These are phyloP conservation scores for Thalassiosira gravida DNA, from an alignment of 352 stramenopile genomes.

Conservation along the genomic window DNA sequence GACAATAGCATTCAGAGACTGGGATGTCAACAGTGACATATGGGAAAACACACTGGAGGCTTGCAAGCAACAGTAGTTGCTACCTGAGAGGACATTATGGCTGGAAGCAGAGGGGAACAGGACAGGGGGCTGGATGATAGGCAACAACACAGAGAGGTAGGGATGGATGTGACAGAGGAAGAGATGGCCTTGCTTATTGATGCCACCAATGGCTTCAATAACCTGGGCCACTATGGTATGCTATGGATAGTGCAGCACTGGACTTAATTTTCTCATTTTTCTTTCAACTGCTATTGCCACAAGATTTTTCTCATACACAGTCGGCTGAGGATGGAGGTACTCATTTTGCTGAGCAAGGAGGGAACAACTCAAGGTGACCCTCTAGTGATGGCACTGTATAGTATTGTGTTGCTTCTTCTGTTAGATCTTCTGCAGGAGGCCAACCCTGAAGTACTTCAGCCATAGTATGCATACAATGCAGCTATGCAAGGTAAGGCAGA, in stretches of 20 bases:
- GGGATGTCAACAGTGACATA: no score
- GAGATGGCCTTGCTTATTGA: slow-evolving; percentile 39
- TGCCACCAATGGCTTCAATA: slow-evolving; percentile 50
- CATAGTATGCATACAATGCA: slow-evolving; percentile 48
- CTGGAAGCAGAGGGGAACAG: no score
- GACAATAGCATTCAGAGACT: no score
- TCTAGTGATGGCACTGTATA: slow-evolving; percentile 29
- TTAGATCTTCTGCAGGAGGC: slow-evolving; percentile 4
- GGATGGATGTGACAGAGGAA: no score
- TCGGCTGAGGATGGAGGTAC: background rate
- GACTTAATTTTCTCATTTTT: background rate
- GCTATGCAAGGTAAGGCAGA: background rate
- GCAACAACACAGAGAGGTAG: no score
- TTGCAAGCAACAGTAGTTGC: no score
- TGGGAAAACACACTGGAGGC: no score
- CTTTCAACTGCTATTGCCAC: slow-evolving; percentile 5
- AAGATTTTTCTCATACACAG: background rate
- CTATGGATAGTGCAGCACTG: slow-evolving; percentile 26
- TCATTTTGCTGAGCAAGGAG: slow-evolving; percentile 16
- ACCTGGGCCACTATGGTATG: slow-evolving; percentile 30
- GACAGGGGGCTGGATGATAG: no score
- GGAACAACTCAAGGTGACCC: slow-evolving; percentile 36
- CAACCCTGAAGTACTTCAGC: background rate
- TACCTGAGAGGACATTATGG: no score
- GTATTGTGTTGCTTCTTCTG: slow-evolving; percentile 24